These are phyloP conservation scores for Aspergillus brasiliensis DNA, from an alignment of 2,329 filamentous ascomycete species.

Conservation along the genomic window DNA sequence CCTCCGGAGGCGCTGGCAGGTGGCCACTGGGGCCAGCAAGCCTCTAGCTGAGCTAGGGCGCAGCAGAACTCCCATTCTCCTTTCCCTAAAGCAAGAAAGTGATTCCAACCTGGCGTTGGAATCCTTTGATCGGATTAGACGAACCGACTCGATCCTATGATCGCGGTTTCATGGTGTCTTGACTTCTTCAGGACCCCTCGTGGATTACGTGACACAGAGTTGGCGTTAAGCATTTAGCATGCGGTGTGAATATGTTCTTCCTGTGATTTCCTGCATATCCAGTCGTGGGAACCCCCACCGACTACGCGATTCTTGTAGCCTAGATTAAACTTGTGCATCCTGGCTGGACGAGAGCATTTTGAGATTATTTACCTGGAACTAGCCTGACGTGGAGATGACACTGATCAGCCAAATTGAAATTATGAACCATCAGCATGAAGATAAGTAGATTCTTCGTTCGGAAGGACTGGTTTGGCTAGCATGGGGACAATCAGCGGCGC, in stretches of 20 bases:
- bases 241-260: constrained; percentile 33
- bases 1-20: constrained; percentile 62
- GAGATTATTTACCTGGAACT: constrained; percentile 5
- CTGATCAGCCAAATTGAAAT: constrained; percentile 9
- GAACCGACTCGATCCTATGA: constrained; percentile 15
- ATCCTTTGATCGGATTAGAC: constrained; percentile 26
- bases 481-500: neutral
- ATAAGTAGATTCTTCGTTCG: neutral
- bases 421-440: constrained; percentile 9
- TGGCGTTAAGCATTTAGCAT: constrained; percentile 41
- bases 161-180: constrained; percentile 17
- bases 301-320: constrained; percentile 8
- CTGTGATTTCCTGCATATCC: constrained; percentile 21
- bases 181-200: constrained; percentile 17
- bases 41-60: constrained; percentile 31
- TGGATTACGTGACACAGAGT: constrained; percentile 26
- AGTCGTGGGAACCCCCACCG: constrained; percentile 1
- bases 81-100: constrained; percentile 22
- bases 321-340: constrained; percentile 18
- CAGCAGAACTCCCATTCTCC: neutral
- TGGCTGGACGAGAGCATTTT: constrained; percentile 12
- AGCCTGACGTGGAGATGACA: constrained; percentile 15
- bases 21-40: constrained; percentile 46
- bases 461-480: neutral
- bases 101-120: constrained; percentile 40